Evolutionary conservation across 192 early-diverging fungal genomes (phyloP).

Genomic region (Radiomyces spectabilis): DNA sequence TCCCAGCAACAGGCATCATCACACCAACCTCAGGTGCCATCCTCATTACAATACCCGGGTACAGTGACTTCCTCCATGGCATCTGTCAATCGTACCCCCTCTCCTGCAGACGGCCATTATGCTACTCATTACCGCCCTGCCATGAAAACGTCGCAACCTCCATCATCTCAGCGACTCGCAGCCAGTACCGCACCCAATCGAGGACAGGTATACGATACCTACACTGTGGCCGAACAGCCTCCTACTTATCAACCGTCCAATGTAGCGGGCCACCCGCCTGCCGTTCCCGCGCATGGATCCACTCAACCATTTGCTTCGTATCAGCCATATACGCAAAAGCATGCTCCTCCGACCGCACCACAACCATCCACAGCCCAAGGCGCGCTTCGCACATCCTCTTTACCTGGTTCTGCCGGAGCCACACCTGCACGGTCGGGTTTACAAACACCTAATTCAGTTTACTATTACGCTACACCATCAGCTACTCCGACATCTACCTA

Average conservation of each 20-base stretch:
- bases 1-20: not conserved
- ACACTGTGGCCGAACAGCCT: too few species aligned
- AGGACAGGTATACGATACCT: not conserved
- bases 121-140: too few species aligned
- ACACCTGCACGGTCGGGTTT: not conserved
- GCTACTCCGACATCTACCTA: not conserved
- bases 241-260: too few species aligned
- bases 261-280: too few species aligned
- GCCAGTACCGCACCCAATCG: not conserved
- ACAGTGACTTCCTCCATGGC: not conserved
- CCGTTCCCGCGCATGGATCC: too few species aligned
- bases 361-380: too few species aligned
- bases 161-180: not conserved
- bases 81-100: too few species aligned
- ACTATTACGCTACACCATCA: not conserved
- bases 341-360: too few species aligned
- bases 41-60: not conserved
- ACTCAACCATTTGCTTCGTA: too few species aligned
- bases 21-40: not conserved
- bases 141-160: not conserved
- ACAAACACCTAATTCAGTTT: not conserved
- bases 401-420: not conserved
- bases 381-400: not conserved
- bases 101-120: too few species aligned
- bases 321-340: too few species aligned